A percentile compares a stretch with the other conserved stretches of the same genome.
These are phyloP conservation scores for Manihot esculenta DNA, from an alignment of 441 rosid genomes.

Conservation along the genomic window DNA sequence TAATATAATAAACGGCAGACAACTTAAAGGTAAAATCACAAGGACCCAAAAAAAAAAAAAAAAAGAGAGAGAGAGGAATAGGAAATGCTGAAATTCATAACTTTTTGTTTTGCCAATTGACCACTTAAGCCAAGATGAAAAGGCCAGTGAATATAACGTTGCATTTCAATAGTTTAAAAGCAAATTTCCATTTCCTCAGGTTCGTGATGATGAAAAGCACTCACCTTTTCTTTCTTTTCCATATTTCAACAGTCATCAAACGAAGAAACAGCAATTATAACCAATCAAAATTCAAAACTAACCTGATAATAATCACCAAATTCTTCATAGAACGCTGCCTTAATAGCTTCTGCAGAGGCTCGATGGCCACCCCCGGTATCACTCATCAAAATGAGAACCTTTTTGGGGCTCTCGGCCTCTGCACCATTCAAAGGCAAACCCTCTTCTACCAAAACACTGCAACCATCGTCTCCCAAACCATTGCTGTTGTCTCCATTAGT, in stretches of 20 bases:
- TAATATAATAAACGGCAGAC: constrained; percentile 5
- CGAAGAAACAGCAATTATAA: constrained; percentile 8
- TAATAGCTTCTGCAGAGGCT: constrained; percentile 97
- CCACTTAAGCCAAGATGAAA: no score
- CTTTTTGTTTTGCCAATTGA: background rate
- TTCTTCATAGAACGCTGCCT: constrained; percentile 71
- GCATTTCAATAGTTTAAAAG: background rate
- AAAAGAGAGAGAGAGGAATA: background rate
- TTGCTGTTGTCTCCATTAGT: constrained; percentile 27
- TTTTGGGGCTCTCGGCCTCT: constrained; percentile 56
- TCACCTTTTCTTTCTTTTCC: background rate
- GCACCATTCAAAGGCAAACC: constrained; percentile 54
- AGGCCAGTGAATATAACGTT: background rate
- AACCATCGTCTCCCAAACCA: constrained; percentile 47
- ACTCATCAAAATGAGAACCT: constrained; percentile 92
- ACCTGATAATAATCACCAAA: constrained; percentile 91
- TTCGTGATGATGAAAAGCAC: background rate
- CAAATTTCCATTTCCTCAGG: background rate
- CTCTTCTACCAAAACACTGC: constrained; percentile 53
- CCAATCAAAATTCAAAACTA: constrained; percentile 25
- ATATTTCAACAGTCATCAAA: constrained; percentile 18
- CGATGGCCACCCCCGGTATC: constrained; percentile 98
- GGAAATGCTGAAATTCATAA: background rate
- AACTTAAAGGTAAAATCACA: background rate
- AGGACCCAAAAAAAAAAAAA: no score